Percentiles rank a stretch among this genome's conserved stretches.
Conservation (phyloP, 2,329 filamentous ascomycete genomes). For the Verticillium albo-atrum region DNA sequence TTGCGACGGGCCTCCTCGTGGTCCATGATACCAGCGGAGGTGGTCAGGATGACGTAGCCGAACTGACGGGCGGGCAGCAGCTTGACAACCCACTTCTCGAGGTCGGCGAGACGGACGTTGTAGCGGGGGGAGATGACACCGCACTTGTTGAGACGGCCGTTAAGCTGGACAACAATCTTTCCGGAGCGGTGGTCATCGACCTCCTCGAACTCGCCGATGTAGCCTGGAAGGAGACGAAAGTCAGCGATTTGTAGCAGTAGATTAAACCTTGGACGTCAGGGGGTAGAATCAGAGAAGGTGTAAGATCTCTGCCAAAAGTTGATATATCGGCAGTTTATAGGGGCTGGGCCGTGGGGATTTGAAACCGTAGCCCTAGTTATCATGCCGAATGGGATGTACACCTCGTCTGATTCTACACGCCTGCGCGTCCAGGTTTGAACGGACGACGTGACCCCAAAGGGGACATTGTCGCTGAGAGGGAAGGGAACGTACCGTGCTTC, state of each 20-base stretch:
- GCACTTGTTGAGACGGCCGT: constrained; percentile 98
- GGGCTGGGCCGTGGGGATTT: constrained; percentile 81
- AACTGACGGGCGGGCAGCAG: constrained; percentile 99
- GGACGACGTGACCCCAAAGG: background rate
- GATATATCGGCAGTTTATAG: constrained; percentile 99
- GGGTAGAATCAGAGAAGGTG: constrained; percentile 72
- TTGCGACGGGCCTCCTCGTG: constrained; percentile 88
- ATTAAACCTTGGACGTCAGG: constrained; percentile 92
- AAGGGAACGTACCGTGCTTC: constrained; percentile 78
- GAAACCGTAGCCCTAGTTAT: constrained; percentile 99
- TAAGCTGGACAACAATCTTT: constrained; percentile 99
- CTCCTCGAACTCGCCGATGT: constrained; percentile 99
- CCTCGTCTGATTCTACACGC: background rate
- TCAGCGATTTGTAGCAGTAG: constrained; percentile 77
- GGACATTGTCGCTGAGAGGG: too few species aligned
- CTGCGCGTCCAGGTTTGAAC: background rate
- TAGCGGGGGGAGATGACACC: constrained; percentile 99
- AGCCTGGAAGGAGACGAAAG: constrained; percentile 56
- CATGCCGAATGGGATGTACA: constrained; percentile 69
- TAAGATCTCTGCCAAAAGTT: constrained; percentile 83
- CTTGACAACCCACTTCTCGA: constrained; percentile 99
- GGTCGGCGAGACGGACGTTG: constrained; percentile 95
- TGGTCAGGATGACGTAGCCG: constrained; percentile 98
- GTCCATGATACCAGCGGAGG: constrained; percentile 99
- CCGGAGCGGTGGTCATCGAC: constrained; percentile 98